phyloP scores from a whole-genome alignment of 2,329 filamentous ascomycete species.

The Raffaelea albimanens region DNA sequence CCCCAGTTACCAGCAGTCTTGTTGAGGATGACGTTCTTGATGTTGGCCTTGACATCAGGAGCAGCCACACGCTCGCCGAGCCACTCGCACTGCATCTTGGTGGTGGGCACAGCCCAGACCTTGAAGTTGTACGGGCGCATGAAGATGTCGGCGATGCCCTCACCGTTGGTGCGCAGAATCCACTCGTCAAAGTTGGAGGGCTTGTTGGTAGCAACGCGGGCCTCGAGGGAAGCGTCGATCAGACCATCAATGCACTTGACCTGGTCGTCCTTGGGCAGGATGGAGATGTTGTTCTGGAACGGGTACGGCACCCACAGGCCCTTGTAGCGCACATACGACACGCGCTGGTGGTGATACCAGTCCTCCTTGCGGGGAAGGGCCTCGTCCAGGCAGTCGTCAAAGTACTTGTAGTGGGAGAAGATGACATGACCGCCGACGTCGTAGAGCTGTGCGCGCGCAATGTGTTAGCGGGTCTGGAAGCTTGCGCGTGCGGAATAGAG shows the following conservation, averaged over 20 bases:
- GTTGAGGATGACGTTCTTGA: conserved; percentile 88
- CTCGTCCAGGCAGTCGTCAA: conserved; percentile 97
- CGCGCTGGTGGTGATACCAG: conserved; percentile 97
- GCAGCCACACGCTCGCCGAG: conserved; percentile 97
- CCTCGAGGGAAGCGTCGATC: conserved; percentile 86
- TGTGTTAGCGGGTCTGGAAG: too few species aligned
- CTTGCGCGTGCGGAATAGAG: too few species aligned
- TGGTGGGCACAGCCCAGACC: conserved; percentile 97
- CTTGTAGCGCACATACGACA: conserved; percentile 98
- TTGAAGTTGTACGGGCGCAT: conserved; percentile 99
- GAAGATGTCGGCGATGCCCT: conserved; percentile 86
- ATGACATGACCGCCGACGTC: conserved; percentile 98
- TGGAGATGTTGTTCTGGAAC: conserved; percentile 99
- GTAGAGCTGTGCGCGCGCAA: conserved; percentile 58
- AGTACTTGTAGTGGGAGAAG: conserved; percentile 99
- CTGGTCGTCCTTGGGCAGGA: conserved; percentile 95
- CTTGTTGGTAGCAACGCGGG: conserved; percentile 79
- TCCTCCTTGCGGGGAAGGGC: conserved; percentile 87
- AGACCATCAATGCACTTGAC: conserved; percentile 89
- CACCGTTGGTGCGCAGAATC: conserved; percentile 87
- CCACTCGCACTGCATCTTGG: conserved; percentile 99
- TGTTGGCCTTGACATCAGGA: conserved; percentile 87
- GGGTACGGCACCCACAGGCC: conserved; percentile 95
- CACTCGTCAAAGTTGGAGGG: conserved; percentile 97
- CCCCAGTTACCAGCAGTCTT: conserved; percentile 98